These are phyloP conservation scores for Suillus tomentosus DNA, from an alignment of 768 basidiomycete species.

Conservation along the genomic window DNA sequence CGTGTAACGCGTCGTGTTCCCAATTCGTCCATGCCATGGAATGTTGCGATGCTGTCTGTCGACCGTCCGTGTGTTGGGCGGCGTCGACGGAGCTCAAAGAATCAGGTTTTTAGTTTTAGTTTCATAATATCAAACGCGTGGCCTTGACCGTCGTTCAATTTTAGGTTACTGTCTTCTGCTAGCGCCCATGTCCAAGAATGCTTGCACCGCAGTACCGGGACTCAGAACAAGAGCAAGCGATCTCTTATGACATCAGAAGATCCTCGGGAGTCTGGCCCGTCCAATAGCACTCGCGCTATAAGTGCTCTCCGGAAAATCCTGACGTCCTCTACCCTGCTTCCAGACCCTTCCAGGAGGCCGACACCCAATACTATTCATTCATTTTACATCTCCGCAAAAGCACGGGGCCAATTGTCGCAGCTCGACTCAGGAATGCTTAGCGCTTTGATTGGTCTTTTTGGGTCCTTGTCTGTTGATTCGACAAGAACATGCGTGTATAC, in stretches of 20 bases:
- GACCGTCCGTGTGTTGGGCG: conserved; percentile 49
- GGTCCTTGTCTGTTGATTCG: conserved; percentile 45
- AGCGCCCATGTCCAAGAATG: conserved; percentile 7
- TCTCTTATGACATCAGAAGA: not conserved
- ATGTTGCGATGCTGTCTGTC: conserved; percentile 75
- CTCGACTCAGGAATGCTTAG: conserved; percentile 41
- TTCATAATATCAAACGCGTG: not conserved
- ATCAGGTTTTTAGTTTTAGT: not conserved
- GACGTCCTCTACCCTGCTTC: not conserved
- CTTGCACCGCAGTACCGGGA: not conserved
- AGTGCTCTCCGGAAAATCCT: conserved; percentile 1
- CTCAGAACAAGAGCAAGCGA: not conserved
- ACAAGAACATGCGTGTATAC: conserved; percentile 28
- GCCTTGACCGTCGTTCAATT: not conserved
- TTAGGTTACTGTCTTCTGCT: conserved; percentile 2
- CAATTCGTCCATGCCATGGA: conserved; percentile 56
- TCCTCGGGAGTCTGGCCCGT: not conserved
- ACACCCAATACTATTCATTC: conserved; percentile 39
- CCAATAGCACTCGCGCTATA: conserved; percentile 5
- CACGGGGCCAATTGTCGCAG: conserved; percentile 33
- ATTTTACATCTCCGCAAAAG: conserved; percentile 41
- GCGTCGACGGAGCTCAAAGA: conserved; percentile 27
- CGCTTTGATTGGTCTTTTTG: conserved; percentile 49
- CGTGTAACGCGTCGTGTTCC: conserved; percentile 10
- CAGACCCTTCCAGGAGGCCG: conserved; percentile 2